A percentile compares a stretch with the other conserved stretches of the same genome.
phyloP scores from a whole-genome alignment of 495 filamentous ascomycete genomes.

The Xylaria sp. region DNA sequence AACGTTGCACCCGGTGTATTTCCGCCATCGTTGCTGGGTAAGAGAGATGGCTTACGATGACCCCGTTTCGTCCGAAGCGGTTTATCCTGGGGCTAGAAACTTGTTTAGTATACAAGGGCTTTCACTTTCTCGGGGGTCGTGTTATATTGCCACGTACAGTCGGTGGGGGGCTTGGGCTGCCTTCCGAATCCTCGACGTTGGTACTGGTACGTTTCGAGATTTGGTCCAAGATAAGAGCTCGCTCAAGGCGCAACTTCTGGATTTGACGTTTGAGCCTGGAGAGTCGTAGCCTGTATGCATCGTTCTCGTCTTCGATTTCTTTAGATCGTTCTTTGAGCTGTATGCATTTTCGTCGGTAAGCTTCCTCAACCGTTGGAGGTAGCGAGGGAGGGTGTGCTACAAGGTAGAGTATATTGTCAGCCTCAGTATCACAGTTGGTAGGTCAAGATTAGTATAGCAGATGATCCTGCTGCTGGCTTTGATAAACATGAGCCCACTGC shows the following conservation, averaged over 20 bases:
- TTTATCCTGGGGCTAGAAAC: constrained; percentile 81
- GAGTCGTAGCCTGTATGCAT: constrained; percentile 76
- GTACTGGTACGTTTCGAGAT: constrained; percentile 84
- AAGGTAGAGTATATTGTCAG: constrained; percentile 35
- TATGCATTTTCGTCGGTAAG: constrained; percentile 97
- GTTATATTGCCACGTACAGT: constrained; percentile 62
- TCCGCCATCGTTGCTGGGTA: constrained; percentile 44
- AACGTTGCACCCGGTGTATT: constrained; percentile 43
- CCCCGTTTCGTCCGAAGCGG: constrained; percentile 87
- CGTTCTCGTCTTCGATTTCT: constrained; percentile 90
- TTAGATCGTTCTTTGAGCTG: constrained; percentile 87
- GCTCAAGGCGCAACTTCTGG: constrained; percentile 90
- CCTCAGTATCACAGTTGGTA: neutral
- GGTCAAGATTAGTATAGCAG: neutral
- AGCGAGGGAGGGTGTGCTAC: constrained; percentile 66
- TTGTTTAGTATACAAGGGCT: constrained; percentile 30
- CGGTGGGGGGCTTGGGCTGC: constrained; percentile 73
- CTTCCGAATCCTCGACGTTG: constrained; percentile 76
- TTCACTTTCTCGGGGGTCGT: constrained; percentile 25
- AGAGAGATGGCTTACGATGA: constrained; percentile 61
- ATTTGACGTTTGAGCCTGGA: constrained; percentile 81
- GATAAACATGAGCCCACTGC: neutral
- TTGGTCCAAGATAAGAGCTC: constrained; percentile 86
- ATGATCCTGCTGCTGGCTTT: neutral
- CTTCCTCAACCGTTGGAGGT: constrained; percentile 94